These are phyloP conservation scores for Barnettozyma salicaria DNA, from an alignment of 805 yeast species.

Conservation along the genomic window DNA sequence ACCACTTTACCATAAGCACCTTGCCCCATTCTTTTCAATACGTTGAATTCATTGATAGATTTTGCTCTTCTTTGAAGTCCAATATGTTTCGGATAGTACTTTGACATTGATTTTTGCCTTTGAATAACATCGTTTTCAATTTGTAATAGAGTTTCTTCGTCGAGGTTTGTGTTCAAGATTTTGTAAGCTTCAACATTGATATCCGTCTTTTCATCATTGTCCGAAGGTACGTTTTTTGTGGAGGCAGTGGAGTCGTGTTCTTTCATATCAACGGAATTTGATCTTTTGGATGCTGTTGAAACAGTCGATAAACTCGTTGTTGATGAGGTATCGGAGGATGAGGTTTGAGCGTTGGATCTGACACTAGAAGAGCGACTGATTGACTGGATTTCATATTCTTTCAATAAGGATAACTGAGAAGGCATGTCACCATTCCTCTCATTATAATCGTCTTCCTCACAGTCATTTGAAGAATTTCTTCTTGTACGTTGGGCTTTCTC, in stretches of 20 bases:
- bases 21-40: slow-evolving; percentile 79
- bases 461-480: slow-evolving; percentile 1
- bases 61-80: slow-evolving; percentile 70
- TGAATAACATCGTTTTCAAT: slow-evolving; percentile 41
- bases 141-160: slow-evolving; percentile 38
- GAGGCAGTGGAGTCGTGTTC: not conserved
- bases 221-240: not conserved
- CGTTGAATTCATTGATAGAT: slow-evolving; percentile 61
- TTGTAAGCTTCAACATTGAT: slow-evolving; percentile 15
- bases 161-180: slow-evolving; percentile 14
- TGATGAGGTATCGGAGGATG: slow-evolving; percentile 17
- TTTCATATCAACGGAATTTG: slow-evolving; percentile 7
- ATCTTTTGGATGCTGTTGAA: slow-evolving; percentile 7
- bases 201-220: slow-evolving; percentile 7
- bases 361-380: slow-evolving; percentile 25
- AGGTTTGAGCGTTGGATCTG: slow-evolving; percentile 17
- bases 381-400: slow-evolving; percentile 31
- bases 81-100: slow-evolving; percentile 36
- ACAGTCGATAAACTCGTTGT: slow-evolving; percentile 10
- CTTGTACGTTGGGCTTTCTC: not conserved
- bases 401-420: slow-evolving; percentile 35
- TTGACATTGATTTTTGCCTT: slow-evolving; percentile 32
- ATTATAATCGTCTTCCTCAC: slow-evolving; percentile 27
- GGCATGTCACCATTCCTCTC: slow-evolving; percentile 32
- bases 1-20: slow-evolving; percentile 97